phyloP scores from a whole-genome alignment of 192 early-diverging fungal species.

The Coemansia sp. region DNA sequence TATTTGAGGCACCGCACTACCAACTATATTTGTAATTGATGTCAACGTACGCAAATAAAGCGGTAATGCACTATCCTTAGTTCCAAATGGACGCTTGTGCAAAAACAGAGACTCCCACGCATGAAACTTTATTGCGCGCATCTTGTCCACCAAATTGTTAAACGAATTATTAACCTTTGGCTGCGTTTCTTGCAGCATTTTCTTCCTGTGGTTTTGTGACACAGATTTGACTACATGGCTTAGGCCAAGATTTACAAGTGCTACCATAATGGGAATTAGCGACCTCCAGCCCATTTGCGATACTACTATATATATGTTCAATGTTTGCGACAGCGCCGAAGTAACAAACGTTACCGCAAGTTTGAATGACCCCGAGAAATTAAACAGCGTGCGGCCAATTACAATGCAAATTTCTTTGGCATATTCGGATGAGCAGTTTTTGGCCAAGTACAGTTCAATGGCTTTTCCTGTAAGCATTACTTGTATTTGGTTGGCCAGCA shows the following conservation, averaged over 20 bases:
- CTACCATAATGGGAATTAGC: slow-evolving; percentile 16
- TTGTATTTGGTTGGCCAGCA: slow-evolving; percentile 1
- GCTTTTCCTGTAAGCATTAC: not conserved
- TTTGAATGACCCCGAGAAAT: not conserved
- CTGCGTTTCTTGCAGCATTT: not conserved
- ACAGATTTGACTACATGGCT: not conserved
- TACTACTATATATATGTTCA: slow-evolving; percentile 20
- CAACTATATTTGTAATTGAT: slow-evolving; percentile 8
- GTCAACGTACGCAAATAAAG: not conserved
- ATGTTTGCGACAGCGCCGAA: not conserved
- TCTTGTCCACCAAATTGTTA: slow-evolving; percentile 8
- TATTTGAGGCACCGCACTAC: slow-evolving; percentile 41
- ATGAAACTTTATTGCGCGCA: slow-evolving; percentile 68
- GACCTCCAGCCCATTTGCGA: slow-evolving; percentile 15
- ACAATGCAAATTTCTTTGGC: not conserved
- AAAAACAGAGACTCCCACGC: slow-evolving; percentile 55
- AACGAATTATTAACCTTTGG: slow-evolving; percentile 2
- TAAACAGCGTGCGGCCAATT: not conserved
- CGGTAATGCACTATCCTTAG: not conserved
- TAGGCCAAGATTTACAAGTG: not conserved
- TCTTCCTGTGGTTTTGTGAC: not conserved
- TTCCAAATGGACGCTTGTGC: slow-evolving; percentile 15
- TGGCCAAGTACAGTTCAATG: slow-evolving; percentile 9
- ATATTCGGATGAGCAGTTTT: slow-evolving; percentile 7
- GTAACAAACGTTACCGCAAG: not conserved